These are phyloP conservation scores for Sextonia rubra DNA, from an alignment of 164 flowering plant species.

Conservation along the genomic window DNA sequence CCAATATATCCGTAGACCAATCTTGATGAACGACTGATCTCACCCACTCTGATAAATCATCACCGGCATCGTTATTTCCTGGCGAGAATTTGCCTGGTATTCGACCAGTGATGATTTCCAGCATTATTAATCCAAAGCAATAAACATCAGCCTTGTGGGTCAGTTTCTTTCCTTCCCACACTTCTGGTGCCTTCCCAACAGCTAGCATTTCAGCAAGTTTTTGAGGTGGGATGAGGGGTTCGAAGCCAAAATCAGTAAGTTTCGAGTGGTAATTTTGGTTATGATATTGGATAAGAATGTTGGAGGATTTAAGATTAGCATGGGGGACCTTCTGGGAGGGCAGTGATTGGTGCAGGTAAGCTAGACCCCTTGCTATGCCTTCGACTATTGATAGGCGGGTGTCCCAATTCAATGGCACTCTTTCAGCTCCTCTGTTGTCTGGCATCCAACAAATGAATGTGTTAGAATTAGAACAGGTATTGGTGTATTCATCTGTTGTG, in stretches of 20 bases:
- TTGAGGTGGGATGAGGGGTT: constrained; percentile 34
- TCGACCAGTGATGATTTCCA: constrained; percentile 60
- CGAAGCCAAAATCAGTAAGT: constrained; percentile 52
- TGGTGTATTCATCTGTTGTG: too few species aligned
- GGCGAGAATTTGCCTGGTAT: constrained; percentile 26
- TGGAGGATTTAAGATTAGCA: constrained; percentile 63
- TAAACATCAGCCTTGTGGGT: constrained; percentile 54
- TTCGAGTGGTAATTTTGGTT: constrained; percentile 20
- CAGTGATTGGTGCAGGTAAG: constrained; percentile 45
- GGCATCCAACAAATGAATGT: neutral
- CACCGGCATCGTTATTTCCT: neutral
- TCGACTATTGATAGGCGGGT: constrained; percentile 43
- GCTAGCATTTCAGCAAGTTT: constrained; percentile 29
- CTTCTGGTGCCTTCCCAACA: constrained; percentile 40
- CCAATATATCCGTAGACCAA: constrained; percentile 63
- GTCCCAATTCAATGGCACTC: constrained; percentile 34
- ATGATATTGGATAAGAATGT: constrained; percentile 32
- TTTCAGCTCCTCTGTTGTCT: constrained; percentile 43
- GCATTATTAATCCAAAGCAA: constrained; percentile 51
- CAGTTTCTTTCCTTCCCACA: constrained; percentile 32
- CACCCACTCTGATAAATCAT: constrained; percentile 51
- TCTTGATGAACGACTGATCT: constrained; percentile 37
- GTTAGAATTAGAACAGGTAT: neutral
- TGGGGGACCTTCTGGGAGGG: constrained; percentile 50
- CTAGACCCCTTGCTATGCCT: constrained; percentile 52